Evolutionary conservation across 169 alveolate species (phyloP).

Genomic region (Eimeria zaria): DNA sequence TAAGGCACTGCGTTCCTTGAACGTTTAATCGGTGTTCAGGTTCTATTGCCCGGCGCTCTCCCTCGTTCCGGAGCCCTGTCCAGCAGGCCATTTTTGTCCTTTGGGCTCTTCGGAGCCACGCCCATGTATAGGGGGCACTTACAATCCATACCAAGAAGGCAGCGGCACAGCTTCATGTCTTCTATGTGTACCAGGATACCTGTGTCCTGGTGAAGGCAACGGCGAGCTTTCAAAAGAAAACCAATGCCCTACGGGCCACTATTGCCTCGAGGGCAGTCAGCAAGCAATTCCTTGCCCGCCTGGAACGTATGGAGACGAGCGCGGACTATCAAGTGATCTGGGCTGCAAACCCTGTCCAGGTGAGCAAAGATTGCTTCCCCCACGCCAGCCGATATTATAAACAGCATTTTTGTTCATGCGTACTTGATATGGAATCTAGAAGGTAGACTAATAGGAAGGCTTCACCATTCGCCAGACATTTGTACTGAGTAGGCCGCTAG

Average conservation of each 20-base stretch:
- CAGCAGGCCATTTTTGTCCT: slow-evolving; percentile 75
- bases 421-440: neutral
- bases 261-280: slow-evolving; percentile 70
- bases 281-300: slow-evolving; percentile 70
- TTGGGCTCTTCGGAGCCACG: slow-evolving; percentile 67
- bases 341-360: slow-evolving; percentile 75
- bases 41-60: slow-evolving; percentile 65
- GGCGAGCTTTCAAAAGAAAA: slow-evolving; percentile 27
- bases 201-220: slow-evolving; percentile 65
- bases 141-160: slow-evolving; percentile 66
- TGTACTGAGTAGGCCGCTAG: neutral
- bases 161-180: slow-evolving; percentile 55
- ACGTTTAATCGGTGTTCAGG: neutral
- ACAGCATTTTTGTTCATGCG: neutral
- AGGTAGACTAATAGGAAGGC: neutral
- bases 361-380: neutral
- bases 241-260: slow-evolving; percentile 78
- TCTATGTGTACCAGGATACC: slow-evolving; percentile 31
- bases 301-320: slow-evolving; percentile 59
- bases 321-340: neutral
- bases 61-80: slow-evolving; percentile 69
- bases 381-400: neutral
- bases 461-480: neutral
- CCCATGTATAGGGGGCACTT: slow-evolving; percentile 72
- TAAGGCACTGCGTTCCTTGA: neutral